A percentile compares a stretch with the other conserved stretches of the same genome.
phyloP scores from a whole-genome alignment of 139 green algal species.

The Chlorella sp. region DNA sequence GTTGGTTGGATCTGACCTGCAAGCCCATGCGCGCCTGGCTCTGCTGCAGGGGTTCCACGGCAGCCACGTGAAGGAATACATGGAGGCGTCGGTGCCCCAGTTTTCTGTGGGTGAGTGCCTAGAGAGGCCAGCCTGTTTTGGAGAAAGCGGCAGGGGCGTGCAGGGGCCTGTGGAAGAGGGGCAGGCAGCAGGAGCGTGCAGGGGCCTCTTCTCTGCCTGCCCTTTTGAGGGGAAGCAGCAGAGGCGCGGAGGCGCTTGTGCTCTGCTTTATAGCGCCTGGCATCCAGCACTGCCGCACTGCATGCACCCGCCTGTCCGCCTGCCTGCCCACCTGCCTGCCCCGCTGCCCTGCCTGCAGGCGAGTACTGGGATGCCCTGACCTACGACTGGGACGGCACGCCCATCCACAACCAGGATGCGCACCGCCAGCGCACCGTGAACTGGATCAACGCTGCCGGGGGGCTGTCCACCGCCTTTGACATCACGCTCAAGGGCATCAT shows the following conservation, averaged over 20 bases:
- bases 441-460: constrained; percentile 92
- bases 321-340: background rate
- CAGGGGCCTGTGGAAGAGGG: background rate
- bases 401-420: constrained; percentile 94
- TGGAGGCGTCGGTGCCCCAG: constrained; percentile 81
- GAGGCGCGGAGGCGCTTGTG: background rate
- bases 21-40: too few species aligned
- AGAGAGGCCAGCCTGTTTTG: constrained; percentile 6
- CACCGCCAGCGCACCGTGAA: constrained; percentile 92
- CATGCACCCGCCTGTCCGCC: background rate
- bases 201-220: too few species aligned
- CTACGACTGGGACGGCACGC: constrained; percentile 90
- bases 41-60: constrained; percentile 48
- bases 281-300: background rate
- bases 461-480: constrained; percentile 93
- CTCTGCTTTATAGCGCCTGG: background rate
- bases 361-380: constrained; percentile 87
- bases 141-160: background rate
- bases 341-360: background rate
- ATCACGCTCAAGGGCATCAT: constrained; percentile 97
- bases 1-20: too few species aligned
- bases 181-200: background rate
- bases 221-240: background rate
- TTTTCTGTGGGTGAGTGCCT: constrained; percentile 90
- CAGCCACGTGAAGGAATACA: constrained; percentile 79